Evolutionary conservation across 2,329 filamentous ascomycete genomes (phyloP), one percentile per base, ranked within the genome.

Genomic region (Sphaerulina vaccinii): DNA sequence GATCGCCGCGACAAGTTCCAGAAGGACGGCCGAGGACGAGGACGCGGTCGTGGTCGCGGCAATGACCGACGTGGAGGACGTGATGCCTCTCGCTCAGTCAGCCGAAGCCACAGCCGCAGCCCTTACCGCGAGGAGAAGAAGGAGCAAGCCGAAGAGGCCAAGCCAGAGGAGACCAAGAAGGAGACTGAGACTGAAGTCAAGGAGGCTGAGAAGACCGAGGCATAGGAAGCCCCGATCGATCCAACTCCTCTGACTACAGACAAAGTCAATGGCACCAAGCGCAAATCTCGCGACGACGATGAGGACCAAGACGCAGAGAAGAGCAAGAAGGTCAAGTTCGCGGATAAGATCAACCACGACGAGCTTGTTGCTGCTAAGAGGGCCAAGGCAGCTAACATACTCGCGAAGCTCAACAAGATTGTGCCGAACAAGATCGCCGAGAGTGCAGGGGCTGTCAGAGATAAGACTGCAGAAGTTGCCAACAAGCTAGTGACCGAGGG

Each of bases 1-100:
- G 50, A 55, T 24, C 60, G 62, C 22, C 55, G 59, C 23, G 57
- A 62, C 27, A 53, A 56, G 47, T 57, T 57, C 29, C 57, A 57
- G 37, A 59, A 57, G 43, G 42, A 58, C 16, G 54, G 52, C 35
- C 50, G 61, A 39, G 55, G 51, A 9, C 46, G 55, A 11, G 51
- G 53, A 11, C 47, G 55, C 21, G 43, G 43, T 23, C 43, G 43
- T 22, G 43, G 43, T 16, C 43, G 43, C n/a, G 27, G 27, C 6
- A 24, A 16, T 7, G 56, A 51, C 21, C 44, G 52, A 16, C 49
- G 52, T 32, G 49, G 58, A 22, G 54, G 56, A 18, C 50, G 54
- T 22, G 52, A 55, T 23, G 53, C 47, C 11, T 52, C 48, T 18
- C 46, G 55, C 41, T 48, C 46, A 16, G 24, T 24, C 27, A 54